Percentiles rank a stretch among this genome's conserved stretches.
phyloP scores from a whole-genome alignment of 305 asterid species.

The Fraxinus sp. region DNA sequence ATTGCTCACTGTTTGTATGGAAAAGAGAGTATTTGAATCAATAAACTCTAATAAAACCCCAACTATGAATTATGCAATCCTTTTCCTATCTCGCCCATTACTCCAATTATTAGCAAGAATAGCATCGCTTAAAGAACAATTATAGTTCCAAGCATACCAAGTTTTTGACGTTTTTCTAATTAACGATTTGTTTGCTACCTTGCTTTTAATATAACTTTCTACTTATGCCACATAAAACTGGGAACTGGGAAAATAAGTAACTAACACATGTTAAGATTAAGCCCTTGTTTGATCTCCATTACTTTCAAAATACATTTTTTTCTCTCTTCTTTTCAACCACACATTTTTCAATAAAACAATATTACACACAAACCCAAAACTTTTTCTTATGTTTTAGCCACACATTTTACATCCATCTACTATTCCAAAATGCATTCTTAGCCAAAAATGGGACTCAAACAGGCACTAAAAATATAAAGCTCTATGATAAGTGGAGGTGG shows the following conservation, averaged over 20 bases:
- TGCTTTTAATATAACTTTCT: neutral
- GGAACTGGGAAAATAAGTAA: neutral
- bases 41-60: constrained; percentile 33
- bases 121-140: neutral
- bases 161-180: neutral
- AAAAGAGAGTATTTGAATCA: constrained; percentile 2
- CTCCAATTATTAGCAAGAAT: neutral
- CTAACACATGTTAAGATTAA: neutral
- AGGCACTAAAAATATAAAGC: neutral
- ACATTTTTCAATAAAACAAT: too few species aligned
- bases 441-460: too few species aligned
- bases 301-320: too few species aligned
- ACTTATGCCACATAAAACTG: neutral
- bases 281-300: too few species aligned
- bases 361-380: too few species aligned
- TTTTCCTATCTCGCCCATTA: neutral
- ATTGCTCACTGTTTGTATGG: constrained; percentile 25
- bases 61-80: neutral
- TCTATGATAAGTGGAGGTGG: neutral
- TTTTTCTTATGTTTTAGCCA: too few species aligned
- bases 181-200: neutral
- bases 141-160: neutral
- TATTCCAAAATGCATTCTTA: too few species aligned
- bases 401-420: too few species aligned
- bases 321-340: too few species aligned